Evolutionary conservation across 2,329 filamentous ascomycete species (phyloP), one percentile per base, ranked within the genome.

Genomic region (Aspergillus calidoustus): DNA sequence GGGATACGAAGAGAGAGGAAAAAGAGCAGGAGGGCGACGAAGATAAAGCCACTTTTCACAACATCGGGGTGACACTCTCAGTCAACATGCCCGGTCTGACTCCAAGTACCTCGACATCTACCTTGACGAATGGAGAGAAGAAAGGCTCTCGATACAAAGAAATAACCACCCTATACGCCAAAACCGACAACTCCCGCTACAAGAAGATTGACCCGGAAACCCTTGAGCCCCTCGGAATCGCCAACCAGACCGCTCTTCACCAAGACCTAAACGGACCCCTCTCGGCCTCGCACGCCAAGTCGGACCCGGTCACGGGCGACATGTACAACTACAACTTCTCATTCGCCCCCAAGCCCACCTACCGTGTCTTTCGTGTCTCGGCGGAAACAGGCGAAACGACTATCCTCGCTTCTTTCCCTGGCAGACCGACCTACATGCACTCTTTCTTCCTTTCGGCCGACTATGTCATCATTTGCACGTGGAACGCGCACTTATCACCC

Each of bases 311-410:
- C 0, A 93, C 88, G 0, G 91, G 92, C 7, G 91, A 95, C 65
- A 72, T 91, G 7, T 94, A 86, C 82, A 96, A 95, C 76, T 94
- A 86, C 78, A 96, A 96, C 70, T 84, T 93, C n/a, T 82, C 87
- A 0, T 73, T 91, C 19, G 88, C 87, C 0, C 76, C 73, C 0
- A 72, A 71, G 0, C 74, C 85, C 0, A 86, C 82, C 0, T 95
- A 94, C 71, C 87, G 89, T 17, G 71, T 95, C 17, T 95, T 93
- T 74, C 79, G 83, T 1, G 84, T 87, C 2, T 88, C 84, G 19
- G 84, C 87, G 0, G 73, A 81, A 0, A 89, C 86, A 0, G 90
- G 89, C 0, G 79, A 86, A 58, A 91, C 90, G 0, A 84, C 87
- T 0, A 88, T 95, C 19, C 82, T 96, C 0, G 91, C 91, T 3